Base-by-base conservation (phyloP, 2,329 filamentous ascomycete species). In the Orbilia blumenaviensis region DNA sequence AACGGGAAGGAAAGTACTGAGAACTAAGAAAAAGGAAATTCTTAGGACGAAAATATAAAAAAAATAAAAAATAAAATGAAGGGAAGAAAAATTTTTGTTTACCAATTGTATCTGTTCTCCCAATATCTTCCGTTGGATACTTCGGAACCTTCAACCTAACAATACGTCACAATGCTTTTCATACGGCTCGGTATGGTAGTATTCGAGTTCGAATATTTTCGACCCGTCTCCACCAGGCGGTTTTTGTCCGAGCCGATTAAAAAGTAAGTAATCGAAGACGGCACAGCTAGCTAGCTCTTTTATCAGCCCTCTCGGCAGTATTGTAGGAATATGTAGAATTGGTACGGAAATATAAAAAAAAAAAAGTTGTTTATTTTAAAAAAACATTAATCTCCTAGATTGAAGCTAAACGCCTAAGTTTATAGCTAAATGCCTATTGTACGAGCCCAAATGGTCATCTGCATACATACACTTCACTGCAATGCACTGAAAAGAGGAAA, bases 401-500 rank as follows among this genome's bases (percentile, higher is more conserved):
- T 63, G 66, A 63, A 71, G 66, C 56, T 56, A 38, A 63, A 44
- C 36, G 38, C 41, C 66, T 41, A 14, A 41, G 34, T 56, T 27
- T 62, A 38, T 69, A 71, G 42, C 66, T 56, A 32, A 71, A 71
- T 56, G 61, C 23, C 42, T 41, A 66, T 61, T 74, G 69, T 72
- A 72, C 67, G 50, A 42, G 36, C 67, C 60, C 16, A 12, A 75
- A 68, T 34, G 42, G 46, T 68, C 46, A 56, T 66, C 56, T 76
- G 72, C 72, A 76, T 50, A 76, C 56, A 56, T 18, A 54, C 6
- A 34, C 18, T 34, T n/a, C 46, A 66, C 72, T 76, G 72, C 72
- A 76, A 76, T 69, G 72, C 72, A 44, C 64, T 76, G 58, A 46
- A 76, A 76, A 61, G 38, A 76, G 72, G 58, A 58, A 76, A 69